Base-by-base conservation (phyloP, 2,329 filamentous ascomycete genomes). In the Pseudofabraea citricarpa region DNA sequence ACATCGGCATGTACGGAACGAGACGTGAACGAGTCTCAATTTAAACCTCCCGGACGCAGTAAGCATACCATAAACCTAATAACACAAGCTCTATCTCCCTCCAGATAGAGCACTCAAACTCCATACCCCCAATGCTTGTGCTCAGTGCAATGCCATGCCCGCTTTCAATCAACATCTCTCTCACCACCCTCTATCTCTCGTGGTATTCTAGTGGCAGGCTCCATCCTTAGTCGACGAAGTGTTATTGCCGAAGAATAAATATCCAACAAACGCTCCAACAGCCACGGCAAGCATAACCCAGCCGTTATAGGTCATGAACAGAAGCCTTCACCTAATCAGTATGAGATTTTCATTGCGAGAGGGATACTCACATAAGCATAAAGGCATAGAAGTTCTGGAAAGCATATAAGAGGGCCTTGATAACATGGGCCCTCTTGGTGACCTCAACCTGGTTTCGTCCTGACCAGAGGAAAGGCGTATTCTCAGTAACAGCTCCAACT, bases 221-320 rank as follows among this genome's bases (percentile, higher is more conserved):
- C 88, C 90, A 50, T 89, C 84, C 73, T 95, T 96, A 21, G 83
- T 83, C 6, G 84, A 78, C 41, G 81, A 75, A 1, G 81, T 81
- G 42, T 74, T 72, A 44, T 80, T 77, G 13, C 87, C 85, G 68
- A 96, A 98, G 35, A 85, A 57, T 47, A 95, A 62, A 62, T 95
- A 96, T 33, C 93, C 93, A 35, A 95, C 65, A 53, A 94, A 95
- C 0, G 91, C 90, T 13, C 93, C 93, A 8, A 94, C 71, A 1
- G 86, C 86, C 13, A 97, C 90, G 3, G 91, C 79, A 53, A 95
- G 67, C 93, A 98, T 98, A 55, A 98, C 83, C 83, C 87, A 95
- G 44, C 93, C 93, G 59, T 98, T 98, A 70, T 98, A 98, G n/a
- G 93, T 98, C 93, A 98, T 98, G 68, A 98, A 98, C 18, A 98